Percentiles rank a stretch among this genome's conserved stretches.
Conservation (phyloP, 2,329 filamentous ascomycete genomes). For the Rhynchosporium secalis region DNA sequence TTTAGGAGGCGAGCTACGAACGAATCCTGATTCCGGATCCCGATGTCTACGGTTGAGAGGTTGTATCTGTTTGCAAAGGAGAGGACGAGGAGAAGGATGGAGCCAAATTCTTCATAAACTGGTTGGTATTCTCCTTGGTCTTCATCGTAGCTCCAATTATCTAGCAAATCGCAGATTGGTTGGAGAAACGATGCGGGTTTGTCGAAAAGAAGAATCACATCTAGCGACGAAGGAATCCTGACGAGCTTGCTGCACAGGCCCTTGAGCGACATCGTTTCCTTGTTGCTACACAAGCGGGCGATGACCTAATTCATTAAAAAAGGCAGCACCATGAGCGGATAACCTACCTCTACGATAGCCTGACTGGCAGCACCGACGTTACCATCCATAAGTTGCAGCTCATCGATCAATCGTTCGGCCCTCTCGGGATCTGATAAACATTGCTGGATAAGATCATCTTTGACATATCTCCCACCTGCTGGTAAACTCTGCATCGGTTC, state of each 20-base stretch:
- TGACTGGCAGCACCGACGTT: conserved; percentile 85
- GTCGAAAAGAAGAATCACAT: conserved; percentile 75
- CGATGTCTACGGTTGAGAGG: conserved; percentile 64
- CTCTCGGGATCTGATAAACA: conserved; percentile 75
- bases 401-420: conserved; percentile 73
- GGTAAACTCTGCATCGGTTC: conserved; percentile 79
- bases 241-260: conserved; percentile 71
- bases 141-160: conserved; percentile 79
- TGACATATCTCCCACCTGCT: conserved; percentile 70
- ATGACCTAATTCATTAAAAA: conserved; percentile 51
- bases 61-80: conserved; percentile 76
- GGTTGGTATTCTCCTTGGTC: conserved; percentile 84
- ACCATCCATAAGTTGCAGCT: conserved; percentile 86
- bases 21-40: conserved; percentile 57
- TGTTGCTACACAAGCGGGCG: conserved; percentile 66
- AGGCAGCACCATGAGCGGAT: neutral
- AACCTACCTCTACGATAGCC: conserved; percentile 65
- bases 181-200: conserved; percentile 68
- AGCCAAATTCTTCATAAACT: conserved; percentile 82
- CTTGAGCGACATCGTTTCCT: conserved; percentile 80
- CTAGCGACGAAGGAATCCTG: conserved; percentile 68
- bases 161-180: conserved; percentile 72
- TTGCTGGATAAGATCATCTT: conserved; percentile 75
- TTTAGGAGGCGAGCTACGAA: conserved; percentile 68
- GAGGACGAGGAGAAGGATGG: conserved; percentile 70